Evolutionary conservation across 768 basidiomycete species (phyloP), one percentile per base, ranked within the genome.

Genomic region (Naganishia friedmannii): DNA sequence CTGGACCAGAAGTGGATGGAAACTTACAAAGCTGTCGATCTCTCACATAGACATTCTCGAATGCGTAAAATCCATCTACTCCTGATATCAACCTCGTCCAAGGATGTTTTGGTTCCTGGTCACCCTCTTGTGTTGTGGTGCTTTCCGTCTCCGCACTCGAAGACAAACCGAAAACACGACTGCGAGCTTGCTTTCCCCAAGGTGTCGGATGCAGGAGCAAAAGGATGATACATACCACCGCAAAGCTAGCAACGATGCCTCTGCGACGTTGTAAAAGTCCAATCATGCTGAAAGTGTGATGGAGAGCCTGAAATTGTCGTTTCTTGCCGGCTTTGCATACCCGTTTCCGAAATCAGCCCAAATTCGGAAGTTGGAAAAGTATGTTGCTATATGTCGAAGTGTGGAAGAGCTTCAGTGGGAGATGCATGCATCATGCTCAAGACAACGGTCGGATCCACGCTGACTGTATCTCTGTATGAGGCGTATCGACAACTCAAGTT

Each of bases 31-130:
- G 34, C 56, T 34, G 55, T 26, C 70, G 29, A 48, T 71, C 70
- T 29, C 45, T 71, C 6, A 71, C 54, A 29, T 67, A 71, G 13
- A 71, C 70, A n/a, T 67, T 67, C 54, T 71, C 70, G 23, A 71
- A 60, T 13, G 63, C 65, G 26, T 67, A 67, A 37, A 71, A 71
- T 23, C 70, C 70, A 58, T 71, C 66, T 10, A 42, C 31, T 31
- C 70, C 70, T 8, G 65, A 42, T 15, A 71, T n/a, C 23, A 70
- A 17, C 28, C 53, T 28, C 19, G 69, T 60, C 34, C 39, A 58
- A 2, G 67, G 67, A 26, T 57, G 54, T 21, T 42, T 46, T 2
- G 3, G 37, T 23, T 23, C 17, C 37, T 26, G 19, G 2, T 57
- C 54, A 26, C 7, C 63, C 26, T 45, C 57, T 51, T n/a, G 48